Base-by-base conservation (phyloP, 768 basidiomycete species). In the Leucocoprinus sp. region DNA sequence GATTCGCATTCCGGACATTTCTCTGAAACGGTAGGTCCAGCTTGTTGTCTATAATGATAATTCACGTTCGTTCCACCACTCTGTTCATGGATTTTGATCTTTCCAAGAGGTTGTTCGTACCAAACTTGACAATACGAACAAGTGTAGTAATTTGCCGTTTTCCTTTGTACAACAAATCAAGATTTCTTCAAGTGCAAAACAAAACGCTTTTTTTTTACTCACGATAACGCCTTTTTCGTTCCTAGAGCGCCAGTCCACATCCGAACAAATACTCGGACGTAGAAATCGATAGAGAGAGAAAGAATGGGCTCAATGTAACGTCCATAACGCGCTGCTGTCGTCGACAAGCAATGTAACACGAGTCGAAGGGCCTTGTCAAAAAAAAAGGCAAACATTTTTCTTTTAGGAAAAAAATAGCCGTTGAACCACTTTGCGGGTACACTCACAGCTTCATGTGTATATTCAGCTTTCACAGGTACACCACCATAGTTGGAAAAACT, bases 401-500 rank as follows among this genome's bases (percentile, higher is more conserved):
- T n/a, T n/a, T n/a, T n/a, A n/a, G n/a, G n/a, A n/a, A n/a, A n/a
- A n/a, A n/a, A n/a, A n/a, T n/a, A n/a, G n/a, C n/a, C n/a, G n/a
- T n/a, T n/a, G n/a, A n/a, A n/a, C n/a, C n/a, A n/a, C n/a, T n/a
- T n/a, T n/a, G n/a, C 9, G 40, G 28, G 42, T 35, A 34, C 41
- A 61, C 84, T 48, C 63, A 88, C 93, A 31, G 78, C 82, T 75
- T 99, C 95, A 57, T 99, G 95, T 50, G 82, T 85, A 60, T 90
- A 99, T 63, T 96, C 95, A n/a, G 87, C 82, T 57, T 89, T 92
- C 21, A 86, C 72, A 31, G 89, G 83, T 5, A 87, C 70, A 3
- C 95, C 95, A 8, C 95, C 95, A 60, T 99, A 99, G 57, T 96
- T 97, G 1, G 93, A 82, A 64, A 80, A 97, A 63, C 93, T 95